Evolutionary conservation across 1,284 basidiomycete genomes (phyloP).

Genomic region (Ganoderma boninense): DNA sequence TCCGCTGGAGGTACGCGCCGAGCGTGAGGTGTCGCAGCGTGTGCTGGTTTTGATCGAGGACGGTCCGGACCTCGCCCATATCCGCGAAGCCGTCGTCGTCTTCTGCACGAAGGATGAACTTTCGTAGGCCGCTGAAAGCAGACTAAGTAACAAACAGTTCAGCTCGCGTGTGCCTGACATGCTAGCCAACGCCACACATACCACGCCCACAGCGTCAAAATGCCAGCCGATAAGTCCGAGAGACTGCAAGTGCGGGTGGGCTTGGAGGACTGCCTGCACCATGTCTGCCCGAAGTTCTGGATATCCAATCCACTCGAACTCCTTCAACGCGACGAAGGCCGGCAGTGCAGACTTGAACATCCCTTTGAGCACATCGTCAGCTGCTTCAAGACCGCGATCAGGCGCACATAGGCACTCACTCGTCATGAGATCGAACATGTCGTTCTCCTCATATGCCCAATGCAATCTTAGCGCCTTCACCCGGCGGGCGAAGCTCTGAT

Average conservation of each 20-base stretch:
- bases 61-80: conserved; percentile 70
- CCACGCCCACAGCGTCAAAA: conserved; percentile 71
- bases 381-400: neutral
- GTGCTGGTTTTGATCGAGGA: conserved; percentile 63
- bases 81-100: conserved; percentile 74
- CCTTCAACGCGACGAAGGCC: conserved; percentile 62
- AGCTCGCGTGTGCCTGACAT: neutral
- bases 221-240: conserved; percentile 75
- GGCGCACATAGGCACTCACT: conserved; percentile 47
- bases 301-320: conserved; percentile 79
- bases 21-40: conserved; percentile 70
- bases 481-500: conserved; percentile 62
- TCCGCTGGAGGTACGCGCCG: conserved; percentile 67
- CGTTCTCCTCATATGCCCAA: conserved; percentile 72
- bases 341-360: conserved; percentile 68
- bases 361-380: conserved; percentile 41
- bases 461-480: conserved; percentile 66
- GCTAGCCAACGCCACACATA: conserved; percentile 8
- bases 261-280: conserved; percentile 61
- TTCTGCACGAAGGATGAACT: conserved; percentile 71
- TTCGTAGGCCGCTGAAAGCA: conserved; percentile 62
- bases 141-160: conserved; percentile 38
- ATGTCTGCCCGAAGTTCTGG: conserved; percentile 69
- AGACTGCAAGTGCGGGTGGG: conserved; percentile 59
- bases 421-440: conserved; percentile 69